Evolutionary conservation across 2,329 filamentous ascomycete species (phyloP).

Genomic region (Tolypocladium ophioglossoides): DNA sequence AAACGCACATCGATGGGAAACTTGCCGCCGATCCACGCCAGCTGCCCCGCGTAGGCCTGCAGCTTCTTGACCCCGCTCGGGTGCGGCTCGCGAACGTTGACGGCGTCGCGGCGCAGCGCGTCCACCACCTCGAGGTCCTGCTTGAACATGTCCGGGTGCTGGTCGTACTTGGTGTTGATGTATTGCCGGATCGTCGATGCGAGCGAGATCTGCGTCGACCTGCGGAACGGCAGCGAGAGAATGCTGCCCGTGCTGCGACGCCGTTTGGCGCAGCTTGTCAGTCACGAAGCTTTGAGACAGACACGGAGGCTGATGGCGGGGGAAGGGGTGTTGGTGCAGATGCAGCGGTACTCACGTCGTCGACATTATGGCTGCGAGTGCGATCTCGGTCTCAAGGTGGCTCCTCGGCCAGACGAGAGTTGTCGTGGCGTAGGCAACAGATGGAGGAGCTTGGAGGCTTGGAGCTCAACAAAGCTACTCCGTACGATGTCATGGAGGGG

Average conservation of each 20-base stretch:
- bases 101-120: constrained; percentile 69
- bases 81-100: constrained; percentile 82
- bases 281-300: background rate
- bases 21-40: constrained; percentile 88
- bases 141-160: constrained; percentile 94
- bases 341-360: background rate
- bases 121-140: constrained; percentile 81
- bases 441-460: background rate
- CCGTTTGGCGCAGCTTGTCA: background rate
- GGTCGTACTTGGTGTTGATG: constrained; percentile 96
- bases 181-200: constrained; percentile 82
- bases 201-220: constrained; percentile 68
- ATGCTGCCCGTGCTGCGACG: constrained; percentile 38
- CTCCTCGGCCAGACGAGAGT: background rate
- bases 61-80: constrained; percentile 77
- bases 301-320: background rate
- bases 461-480: background rate
- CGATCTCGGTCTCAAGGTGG: background rate
- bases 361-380: background rate
- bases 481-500: background rate
- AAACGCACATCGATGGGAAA: constrained; percentile 76
- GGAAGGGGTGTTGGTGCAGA: background rate
- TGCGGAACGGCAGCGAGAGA: constrained; percentile 78
- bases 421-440: background rate
- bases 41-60: constrained; percentile 83